These are phyloP conservation scores for Guadua angustifolia DNA, from an alignment of 176 grass and related monocot genomes.

Conservation along the genomic window DNA sequence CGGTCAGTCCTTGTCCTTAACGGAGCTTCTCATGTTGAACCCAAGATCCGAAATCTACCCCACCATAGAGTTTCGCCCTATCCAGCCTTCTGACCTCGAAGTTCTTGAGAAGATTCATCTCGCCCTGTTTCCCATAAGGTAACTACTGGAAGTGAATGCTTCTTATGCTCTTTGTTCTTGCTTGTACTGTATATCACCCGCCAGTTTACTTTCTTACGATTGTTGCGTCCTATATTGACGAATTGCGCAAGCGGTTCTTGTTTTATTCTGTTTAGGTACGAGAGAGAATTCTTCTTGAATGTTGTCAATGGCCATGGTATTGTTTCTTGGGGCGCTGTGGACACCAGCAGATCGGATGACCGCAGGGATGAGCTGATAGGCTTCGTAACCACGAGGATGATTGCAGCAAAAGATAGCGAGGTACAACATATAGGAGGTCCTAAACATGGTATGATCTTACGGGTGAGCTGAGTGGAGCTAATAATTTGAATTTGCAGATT, in stretches of 20 bases:
- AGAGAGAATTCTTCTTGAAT: slow-evolving; percentile 95
- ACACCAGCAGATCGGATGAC: slow-evolving; percentile 74
- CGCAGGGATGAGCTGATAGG: slow-evolving; percentile 80
- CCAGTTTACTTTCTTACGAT: background rate
- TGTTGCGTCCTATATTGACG: background rate
- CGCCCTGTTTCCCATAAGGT: slow-evolving; percentile 91
- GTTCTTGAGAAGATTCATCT: slow-evolving; percentile 91
- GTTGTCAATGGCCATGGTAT: slow-evolving; percentile 87
- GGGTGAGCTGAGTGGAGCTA: slow-evolving; percentile 31
- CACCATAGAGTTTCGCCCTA: slow-evolving; percentile 85
- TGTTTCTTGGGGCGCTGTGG: slow-evolving; percentile 90
- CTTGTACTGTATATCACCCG: slow-evolving; percentile 1
- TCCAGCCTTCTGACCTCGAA: slow-evolving; percentile 86
- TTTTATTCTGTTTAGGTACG: slow-evolving; percentile 63
- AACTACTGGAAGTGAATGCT: slow-evolving; percentile 14
- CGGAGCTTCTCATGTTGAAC: slow-evolving; percentile 90
- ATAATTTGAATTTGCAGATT: slow-evolving; percentile 65
- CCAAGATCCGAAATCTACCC: slow-evolving; percentile 67
- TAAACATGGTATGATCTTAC: slow-evolving; percentile 30
- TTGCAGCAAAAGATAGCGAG: slow-evolving; percentile 85
- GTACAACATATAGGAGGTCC: slow-evolving; percentile 43
- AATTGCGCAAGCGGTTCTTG: background rate
- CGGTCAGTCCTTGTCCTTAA: slow-evolving; percentile 22
- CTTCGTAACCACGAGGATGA: slow-evolving; percentile 86
- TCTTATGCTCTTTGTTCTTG: slow-evolving; percentile 21